Conservation (phyloP, 306 rosid species). For the Citrullus mucosospermus region DNA sequence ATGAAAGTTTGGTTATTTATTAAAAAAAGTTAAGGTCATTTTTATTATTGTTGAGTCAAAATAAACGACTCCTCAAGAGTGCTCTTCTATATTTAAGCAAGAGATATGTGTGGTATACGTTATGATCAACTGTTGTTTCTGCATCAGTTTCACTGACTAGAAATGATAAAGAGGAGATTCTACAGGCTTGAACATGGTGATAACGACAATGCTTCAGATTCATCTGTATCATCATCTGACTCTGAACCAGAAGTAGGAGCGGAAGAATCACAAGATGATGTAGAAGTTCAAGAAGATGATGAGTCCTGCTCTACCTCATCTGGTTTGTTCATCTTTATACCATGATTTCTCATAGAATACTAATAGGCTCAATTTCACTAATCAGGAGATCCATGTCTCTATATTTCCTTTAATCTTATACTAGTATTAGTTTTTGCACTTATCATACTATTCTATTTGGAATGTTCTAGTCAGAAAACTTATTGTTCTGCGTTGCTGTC, state of each 20-base stretch:
- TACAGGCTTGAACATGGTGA: slow-evolving; percentile 56
- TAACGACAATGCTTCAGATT: slow-evolving; percentile 37
- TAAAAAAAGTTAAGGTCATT: not conserved
- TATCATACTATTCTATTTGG: not conserved
- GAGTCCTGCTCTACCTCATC: slow-evolving; percentile 51
- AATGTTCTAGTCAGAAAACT: not conserved
- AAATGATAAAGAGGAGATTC: slow-evolving; percentile 81
- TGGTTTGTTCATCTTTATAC: slow-evolving; percentile 25
- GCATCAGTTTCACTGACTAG: not conserved
- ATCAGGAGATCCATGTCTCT: not conserved
- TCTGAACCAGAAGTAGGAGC: slow-evolving; percentile 27
- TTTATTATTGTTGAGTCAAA: not conserved
- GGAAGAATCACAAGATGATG: slow-evolving; percentile 29
- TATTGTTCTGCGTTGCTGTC: not conserved
- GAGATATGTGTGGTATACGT: not conserved
- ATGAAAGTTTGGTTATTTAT: not conserved
- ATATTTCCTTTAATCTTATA: not conserved
- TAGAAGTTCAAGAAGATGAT: slow-evolving; percentile 12
- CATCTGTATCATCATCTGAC: slow-evolving; percentile 51
- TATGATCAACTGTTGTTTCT: not conserved
- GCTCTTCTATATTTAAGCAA: not conserved
- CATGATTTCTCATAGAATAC: not conserved
- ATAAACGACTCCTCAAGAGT: not conserved
- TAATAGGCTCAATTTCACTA: not conserved
- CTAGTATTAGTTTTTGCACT: not conserved